These are phyloP conservation scores for Arthrinium puccinioides DNA, from an alignment of 2,329 filamentous ascomycete species.

Conservation along the genomic window DNA sequence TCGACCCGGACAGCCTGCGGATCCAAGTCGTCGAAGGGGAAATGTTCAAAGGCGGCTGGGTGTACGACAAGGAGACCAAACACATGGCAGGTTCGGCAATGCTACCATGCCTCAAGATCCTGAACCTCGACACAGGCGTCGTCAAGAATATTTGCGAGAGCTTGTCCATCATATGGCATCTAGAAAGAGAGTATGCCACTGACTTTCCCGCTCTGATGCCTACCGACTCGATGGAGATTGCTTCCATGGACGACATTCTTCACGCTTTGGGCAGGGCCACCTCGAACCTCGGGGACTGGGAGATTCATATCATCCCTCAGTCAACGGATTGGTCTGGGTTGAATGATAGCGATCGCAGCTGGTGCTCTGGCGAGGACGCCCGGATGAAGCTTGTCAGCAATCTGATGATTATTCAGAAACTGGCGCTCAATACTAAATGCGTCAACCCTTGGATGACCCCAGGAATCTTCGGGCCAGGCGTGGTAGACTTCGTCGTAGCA, in stretches of 20 bases:
- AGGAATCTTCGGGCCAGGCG: too few species aligned
- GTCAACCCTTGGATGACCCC: too few species aligned
- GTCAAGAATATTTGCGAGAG: neutral
- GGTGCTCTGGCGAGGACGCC: too few species aligned
- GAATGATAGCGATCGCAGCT: constrained; percentile 10
- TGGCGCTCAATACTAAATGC: too few species aligned
- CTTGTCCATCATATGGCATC: neutral
- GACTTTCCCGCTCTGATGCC: neutral
- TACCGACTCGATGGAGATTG: neutral
- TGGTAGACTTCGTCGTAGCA: too few species aligned
- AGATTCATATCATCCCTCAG: constrained; percentile 10
- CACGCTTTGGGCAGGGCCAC: constrained; percentile 6
- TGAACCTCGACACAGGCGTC: neutral
- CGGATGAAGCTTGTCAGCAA: too few species aligned
- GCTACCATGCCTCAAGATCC: neutral
- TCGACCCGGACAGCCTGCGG: neutral
- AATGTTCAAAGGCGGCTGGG: neutral
- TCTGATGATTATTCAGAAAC: too few species aligned
- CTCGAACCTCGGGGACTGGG: constrained; percentile 7
- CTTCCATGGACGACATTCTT: constrained; percentile 10
- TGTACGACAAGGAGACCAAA: neutral
- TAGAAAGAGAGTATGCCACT: neutral
- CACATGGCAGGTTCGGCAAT: neutral
- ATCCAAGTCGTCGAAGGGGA: neutral
- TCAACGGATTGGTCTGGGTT: constrained; percentile 5